phyloP scores from a whole-genome alignment of 306 rosid genomes.

The Cyclanthera cordifolia region DNA sequence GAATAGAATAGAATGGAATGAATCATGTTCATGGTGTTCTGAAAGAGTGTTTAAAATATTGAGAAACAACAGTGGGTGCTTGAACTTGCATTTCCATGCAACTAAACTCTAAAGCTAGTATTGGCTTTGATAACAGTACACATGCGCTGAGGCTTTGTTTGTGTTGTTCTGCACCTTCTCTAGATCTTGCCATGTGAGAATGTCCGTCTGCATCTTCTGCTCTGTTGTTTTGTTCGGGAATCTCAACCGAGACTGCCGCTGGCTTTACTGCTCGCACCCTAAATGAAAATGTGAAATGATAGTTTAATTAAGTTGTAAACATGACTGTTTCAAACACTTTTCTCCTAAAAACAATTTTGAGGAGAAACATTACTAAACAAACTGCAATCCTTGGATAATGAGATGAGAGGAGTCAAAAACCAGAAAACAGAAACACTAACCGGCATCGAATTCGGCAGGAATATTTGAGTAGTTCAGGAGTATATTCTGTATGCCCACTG shows the following conservation, averaged over 20 bases:
- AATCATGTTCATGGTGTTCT: constrained; percentile 19
- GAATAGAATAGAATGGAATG: not conserved
- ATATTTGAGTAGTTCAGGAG: constrained; percentile 64
- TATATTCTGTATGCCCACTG: constrained; percentile 57
- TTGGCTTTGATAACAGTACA: constrained; percentile 66
- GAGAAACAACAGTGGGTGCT: constrained; percentile 52
- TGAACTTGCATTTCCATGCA: constrained; percentile 80
- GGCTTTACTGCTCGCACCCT: constrained; percentile 75
- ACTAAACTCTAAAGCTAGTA: constrained; percentile 66
- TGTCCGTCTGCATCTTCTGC: constrained; percentile 15
- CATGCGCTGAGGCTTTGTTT: constrained; percentile 26
- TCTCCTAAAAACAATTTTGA: not conserved
- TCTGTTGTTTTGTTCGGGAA: constrained; percentile 13
- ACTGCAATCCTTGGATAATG: not conserved
- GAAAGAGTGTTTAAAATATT: constrained; percentile 19
- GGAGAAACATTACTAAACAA: not conserved
- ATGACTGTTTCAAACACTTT: not conserved
- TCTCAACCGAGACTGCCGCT: constrained; percentile 30
- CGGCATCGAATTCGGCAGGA: constrained; percentile 81
- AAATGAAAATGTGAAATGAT: not conserved
- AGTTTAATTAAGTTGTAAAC: not conserved
- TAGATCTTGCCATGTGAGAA: not conserved
- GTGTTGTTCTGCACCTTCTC: constrained; percentile 19
- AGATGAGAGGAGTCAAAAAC: not conserved
- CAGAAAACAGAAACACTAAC: constrained; percentile 17